Percentiles rank a stretch among this genome's conserved stretches.
These are phyloP conservation scores for Debaryomyces singareniensis DNA, from an alignment of 1,139 yeast species.

Conservation along the genomic window DNA sequence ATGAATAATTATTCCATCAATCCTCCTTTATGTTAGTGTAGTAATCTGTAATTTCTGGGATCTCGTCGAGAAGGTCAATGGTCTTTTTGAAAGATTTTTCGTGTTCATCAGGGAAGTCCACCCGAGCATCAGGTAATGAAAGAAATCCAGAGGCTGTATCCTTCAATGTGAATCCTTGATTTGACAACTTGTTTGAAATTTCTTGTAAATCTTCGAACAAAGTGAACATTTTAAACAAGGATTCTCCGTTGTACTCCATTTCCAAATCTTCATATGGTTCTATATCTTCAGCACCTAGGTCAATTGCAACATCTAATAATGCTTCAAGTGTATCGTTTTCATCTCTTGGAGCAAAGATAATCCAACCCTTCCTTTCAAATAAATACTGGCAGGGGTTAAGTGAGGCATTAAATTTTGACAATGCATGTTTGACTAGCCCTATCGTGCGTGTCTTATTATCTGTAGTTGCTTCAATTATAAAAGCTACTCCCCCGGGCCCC, in stretches of 20 bases:
- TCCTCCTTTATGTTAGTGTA: slow-evolving; percentile 46
- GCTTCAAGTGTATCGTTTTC: slow-evolving; percentile 47
- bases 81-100: slow-evolving; percentile 52
- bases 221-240: slow-evolving; percentile 38
- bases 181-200: slow-evolving; percentile 54
- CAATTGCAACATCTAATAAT: slow-evolving; percentile 67
- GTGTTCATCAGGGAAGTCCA: slow-evolving; percentile 47
- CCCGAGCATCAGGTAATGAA: slow-evolving; percentile 57
- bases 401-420: slow-evolving; percentile 64
- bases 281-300: slow-evolving; percentile 80
- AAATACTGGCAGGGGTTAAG: slow-evolving; percentile 73
- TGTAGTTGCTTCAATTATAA: slow-evolving; percentile 78
- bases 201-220: slow-evolving; percentile 57
- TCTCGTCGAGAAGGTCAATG: slow-evolving; percentile 55
- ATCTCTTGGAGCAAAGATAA: slow-evolving; percentile 41
- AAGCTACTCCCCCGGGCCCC: slow-evolving; percentile 89
- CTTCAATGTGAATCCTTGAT: slow-evolving; percentile 50
- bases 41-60: slow-evolving; percentile 77
- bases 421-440: slow-evolving; percentile 66
- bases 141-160: slow-evolving; percentile 68
- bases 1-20: not conserved
- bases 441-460: slow-evolving; percentile 85
- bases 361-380: slow-evolving; percentile 73
- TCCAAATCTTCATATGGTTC: slow-evolving; percentile 43
- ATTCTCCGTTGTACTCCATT: slow-evolving; percentile 35